Base-by-base conservation (phyloP, 345 rosid genomes). In the Euphorbia peplus region DNA sequence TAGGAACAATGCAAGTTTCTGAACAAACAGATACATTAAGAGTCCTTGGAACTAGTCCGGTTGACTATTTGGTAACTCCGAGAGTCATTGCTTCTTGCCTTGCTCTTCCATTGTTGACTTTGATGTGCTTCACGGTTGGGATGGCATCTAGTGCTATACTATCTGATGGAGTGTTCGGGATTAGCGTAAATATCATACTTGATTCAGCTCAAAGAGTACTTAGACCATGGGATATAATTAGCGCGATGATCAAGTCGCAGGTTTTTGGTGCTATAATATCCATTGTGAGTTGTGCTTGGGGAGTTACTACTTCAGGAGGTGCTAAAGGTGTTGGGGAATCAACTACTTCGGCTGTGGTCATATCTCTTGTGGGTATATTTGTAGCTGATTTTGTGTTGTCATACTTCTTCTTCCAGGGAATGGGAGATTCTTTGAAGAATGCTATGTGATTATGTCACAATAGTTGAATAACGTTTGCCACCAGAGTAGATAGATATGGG, bases 251-350 rank as follows among this genome's bases (percentile, higher is more conserved):
- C 32, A 90, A 90, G 68, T 88, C 96, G 21, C 88, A 86, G 65
- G 93, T 88, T 54, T 90, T 90, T 57, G 96, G 91, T 48, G 91
- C 87, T 24, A 90, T 90, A 63, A 88, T 88, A 72, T 90, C 96
- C 18, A 71, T 85, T 22, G 91, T 90, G 58, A 90, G 96, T 65
- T 90, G 96, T 75, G 89, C 93, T 3, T 90, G 96, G 96, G 96
- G 96, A 28, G 90, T 88, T 14, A 90, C 93, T 9, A 90, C 96
- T 4, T 75, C 83, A 3, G 96, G 90, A 77, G 93, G 96, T 21
- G 93, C 93, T 59, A 90, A 88, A 82, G 96, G 96, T 32, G 91
- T 90, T 8, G 96, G 96, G n/a, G 96, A 90, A 72, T 88, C 93
- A 10, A 90, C 96, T 21, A 90, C 96, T 68, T 87, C 96, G 1